Evolutionary conservation across 371 early-diverging fungal genomes (phyloP).

Genomic region (Saksenaea vasiformis): DNA sequence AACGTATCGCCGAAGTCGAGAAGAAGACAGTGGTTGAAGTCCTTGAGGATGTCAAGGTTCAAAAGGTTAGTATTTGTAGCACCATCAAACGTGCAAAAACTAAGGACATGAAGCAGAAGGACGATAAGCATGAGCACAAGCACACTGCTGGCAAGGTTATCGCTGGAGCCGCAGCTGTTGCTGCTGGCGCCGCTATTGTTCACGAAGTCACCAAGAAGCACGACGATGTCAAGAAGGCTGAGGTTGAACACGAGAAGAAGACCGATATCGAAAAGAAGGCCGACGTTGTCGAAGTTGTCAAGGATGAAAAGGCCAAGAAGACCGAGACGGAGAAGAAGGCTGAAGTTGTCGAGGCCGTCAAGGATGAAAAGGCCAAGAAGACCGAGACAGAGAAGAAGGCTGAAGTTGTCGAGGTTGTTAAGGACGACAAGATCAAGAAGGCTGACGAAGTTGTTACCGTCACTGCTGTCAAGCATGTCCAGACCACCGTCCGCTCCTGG

Average conservation of each 20-base stretch:
- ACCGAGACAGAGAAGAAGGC: too few species aligned
- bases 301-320: not conserved
- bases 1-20: too few species aligned
- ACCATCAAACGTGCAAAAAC: slow-evolving; percentile 14
- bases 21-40: too few species aligned
- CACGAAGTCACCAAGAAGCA: not conserved
- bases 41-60: too few species aligned
- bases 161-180: not conserved
- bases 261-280: not conserved
- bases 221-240: slow-evolving; percentile 2
- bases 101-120: slow-evolving; percentile 9
- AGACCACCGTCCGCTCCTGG: slow-evolving; percentile 34
- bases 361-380: too few species aligned
- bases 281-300: not conserved
- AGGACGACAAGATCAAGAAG: not conserved
- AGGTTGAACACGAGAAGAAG: not conserved
- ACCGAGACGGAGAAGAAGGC: too few species aligned
- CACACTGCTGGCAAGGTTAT: not conserved
- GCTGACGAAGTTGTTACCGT: not conserved
- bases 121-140: slow-evolving; percentile 6
- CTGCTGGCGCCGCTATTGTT: not conserved
- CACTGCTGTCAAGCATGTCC: slow-evolving; percentile 19
- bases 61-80: too few species aligned
- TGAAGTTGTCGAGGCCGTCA: too few species aligned
- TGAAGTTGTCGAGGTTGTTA: too few species aligned